A percentile compares a stretch with the other conserved stretches of the same genome.
Evolutionary conservation across 768 basidiomycete genomes (phyloP).

Genomic region (Cubamyces lactineus): DNA sequence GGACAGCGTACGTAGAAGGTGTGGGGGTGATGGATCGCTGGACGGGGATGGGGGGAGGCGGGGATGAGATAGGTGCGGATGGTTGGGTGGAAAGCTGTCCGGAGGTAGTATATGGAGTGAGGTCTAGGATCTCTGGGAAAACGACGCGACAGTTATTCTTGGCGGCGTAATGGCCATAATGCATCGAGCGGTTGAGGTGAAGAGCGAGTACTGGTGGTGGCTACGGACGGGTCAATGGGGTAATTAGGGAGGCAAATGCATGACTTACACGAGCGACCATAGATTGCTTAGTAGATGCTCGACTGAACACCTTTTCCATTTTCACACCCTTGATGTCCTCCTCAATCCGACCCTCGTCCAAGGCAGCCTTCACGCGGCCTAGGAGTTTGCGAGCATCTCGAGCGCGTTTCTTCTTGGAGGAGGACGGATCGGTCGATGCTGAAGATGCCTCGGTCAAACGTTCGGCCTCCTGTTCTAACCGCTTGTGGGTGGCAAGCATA

Average conservation of each 20-base stretch:
- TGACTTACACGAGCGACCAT: constrained; percentile 83
- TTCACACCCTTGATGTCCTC: constrained; percentile 82
- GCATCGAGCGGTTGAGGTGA: constrained; percentile 91
- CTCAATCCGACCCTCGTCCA: constrained; percentile 79
- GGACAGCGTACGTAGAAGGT: constrained; percentile 51
- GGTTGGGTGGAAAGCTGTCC: constrained; percentile 75
- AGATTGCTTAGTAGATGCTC: constrained; percentile 84
- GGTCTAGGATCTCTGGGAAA: constrained; percentile 88
- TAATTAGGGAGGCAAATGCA: not conserved
- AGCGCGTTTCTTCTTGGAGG: constrained; percentile 75
- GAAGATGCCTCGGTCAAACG: constrained; percentile 44
- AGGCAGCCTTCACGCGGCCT: constrained; percentile 56
- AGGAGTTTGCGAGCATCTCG: constrained; percentile 74
- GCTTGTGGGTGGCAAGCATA: constrained; percentile 71
- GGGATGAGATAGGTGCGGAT: constrained; percentile 69
- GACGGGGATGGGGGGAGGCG: constrained; percentile 47
- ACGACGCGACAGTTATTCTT: constrained; percentile 84
- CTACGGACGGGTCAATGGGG: constrained; percentile 39
- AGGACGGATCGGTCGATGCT: constrained; percentile 50
- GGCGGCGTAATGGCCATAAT: constrained; percentile 71
- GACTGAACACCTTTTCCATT: constrained; percentile 75
- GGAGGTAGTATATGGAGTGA: constrained; percentile 86
- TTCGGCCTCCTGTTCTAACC: constrained; percentile 65
- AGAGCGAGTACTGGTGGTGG: constrained; percentile 86
- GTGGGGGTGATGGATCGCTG: constrained; percentile 58